Evolutionary conservation across 1,139 yeast species (phyloP).

Genomic region (Lodderomyces parapsilosis): DNA sequence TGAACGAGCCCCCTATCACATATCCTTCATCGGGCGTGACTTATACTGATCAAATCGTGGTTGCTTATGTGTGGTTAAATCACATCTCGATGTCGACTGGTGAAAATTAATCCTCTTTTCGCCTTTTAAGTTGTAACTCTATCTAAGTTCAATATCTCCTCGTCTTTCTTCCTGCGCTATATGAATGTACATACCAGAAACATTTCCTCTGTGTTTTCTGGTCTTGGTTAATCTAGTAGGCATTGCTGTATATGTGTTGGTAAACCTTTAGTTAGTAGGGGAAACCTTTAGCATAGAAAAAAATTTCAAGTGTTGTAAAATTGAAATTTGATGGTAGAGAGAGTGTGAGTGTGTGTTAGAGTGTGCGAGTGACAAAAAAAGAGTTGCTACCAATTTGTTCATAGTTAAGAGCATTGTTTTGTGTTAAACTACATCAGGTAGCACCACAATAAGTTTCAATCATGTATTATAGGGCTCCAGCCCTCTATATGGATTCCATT

Average conservation of each 20-base stretch:
- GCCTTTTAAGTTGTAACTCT: not conserved
- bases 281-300: constrained; percentile 8
- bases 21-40: too few relatives aligned
- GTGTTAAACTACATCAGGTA: too few relatives aligned
- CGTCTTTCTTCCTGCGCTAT: not conserved
- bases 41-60: too few relatives aligned
- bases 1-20: too few relatives aligned
- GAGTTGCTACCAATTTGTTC: not conserved
- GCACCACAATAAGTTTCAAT: not conserved
- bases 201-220: constrained; percentile 99
- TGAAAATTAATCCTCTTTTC: not conserved
- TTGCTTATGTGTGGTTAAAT: too few relatives aligned
- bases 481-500: constrained; percentile 6
- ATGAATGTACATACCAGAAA: constrained; percentile 75
- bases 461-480: constrained; percentile 11
- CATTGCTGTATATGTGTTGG: constrained; percentile 49
- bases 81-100: not conserved
- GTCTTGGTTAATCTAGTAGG: constrained; percentile 99
- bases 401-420: not conserved
- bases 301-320: constrained; percentile 8
- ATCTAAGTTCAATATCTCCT: not conserved
- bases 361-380: not conserved
- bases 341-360: constrained; percentile 1
- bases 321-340: not conserved
- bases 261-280: constrained; percentile 9